Base-by-base conservation (phyloP, 345 rosid genomes). In the Gossypium bickii region DNA sequence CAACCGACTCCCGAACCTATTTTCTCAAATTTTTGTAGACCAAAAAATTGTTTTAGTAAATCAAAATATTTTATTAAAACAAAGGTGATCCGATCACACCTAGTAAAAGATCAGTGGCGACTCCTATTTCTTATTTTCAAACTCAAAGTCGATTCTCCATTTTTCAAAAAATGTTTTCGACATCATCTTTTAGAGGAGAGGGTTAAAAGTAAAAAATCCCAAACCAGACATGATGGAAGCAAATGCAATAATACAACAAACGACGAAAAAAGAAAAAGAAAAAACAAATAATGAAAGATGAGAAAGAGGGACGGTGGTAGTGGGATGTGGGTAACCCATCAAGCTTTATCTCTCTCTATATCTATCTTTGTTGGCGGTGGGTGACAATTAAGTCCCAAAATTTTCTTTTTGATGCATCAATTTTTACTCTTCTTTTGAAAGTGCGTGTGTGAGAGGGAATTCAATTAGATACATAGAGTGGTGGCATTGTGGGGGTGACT, bases 321-420 rank as follows among this genome's bases (percentile, higher is more conserved):
- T 48, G 70, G 69, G 72, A 60, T 49, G 71, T 69, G 80, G 73
- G 74, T 70, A 80, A 71, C 72, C 12, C 80, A 72, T 74, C 51
- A 73, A 74, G 76, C 74, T 45, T 18, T 69, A 82, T 79, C 64
- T 41, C 52, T 58, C 12, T 20, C 3, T 18, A 20, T 0, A n/a
- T 66, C 34, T 61, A 13, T 73, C 73, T 82, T 82, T 70, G 43
- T 34, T 65, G 60, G 63, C 56, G 78, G 58, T 48, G 44, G 34
- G 41, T 59, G 63, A 34, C 72, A 51, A 70, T 44, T 25, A 59
- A 59, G 7, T 17, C 43, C 56, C 62, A 57, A 10, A 22, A 65
- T 44, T 57, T 22, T 24, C 25, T 48, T 18, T 17, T 69, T 22
- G 1, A 41, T 67, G 6, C 16, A 4, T 45, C n/a, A 12, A 17